Percentiles rank a stretch among this genome's conserved stretches.
phyloP scores from a whole-genome alignment of 1,284 basidiomycete species.

The Trichosporon sp. region DNA sequence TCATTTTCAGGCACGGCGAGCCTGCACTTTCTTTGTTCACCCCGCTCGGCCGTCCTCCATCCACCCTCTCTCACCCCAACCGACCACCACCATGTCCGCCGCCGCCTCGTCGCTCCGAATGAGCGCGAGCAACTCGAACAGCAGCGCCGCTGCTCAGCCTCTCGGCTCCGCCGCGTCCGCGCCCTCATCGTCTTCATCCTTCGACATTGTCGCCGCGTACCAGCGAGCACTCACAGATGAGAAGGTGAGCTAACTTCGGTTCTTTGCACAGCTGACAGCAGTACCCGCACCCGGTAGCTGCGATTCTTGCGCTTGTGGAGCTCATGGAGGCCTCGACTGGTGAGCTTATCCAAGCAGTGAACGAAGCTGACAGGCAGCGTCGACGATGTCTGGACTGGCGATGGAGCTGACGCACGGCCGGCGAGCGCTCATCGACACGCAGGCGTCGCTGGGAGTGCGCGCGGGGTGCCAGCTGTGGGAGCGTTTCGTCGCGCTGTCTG shows the following conservation, averaged over 20 bases:
- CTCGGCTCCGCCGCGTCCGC: background rate
- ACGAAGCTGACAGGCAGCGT: conserved; percentile 25
- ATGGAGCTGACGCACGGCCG: conserved; percentile 41
- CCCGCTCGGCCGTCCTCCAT: background rate
- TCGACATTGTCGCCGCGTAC: conserved; percentile 47
- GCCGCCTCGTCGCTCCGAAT: conserved; percentile 6
- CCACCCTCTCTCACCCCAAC: background rate
- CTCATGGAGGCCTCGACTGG: conserved; percentile 48
- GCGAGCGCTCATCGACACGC: conserved; percentile 40
- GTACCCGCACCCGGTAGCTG: conserved; percentile 49
- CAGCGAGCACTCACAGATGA: conserved; percentile 40
- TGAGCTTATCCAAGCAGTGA: conserved; percentile 12
- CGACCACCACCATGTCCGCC: conserved; percentile 3
- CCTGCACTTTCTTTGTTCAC: background rate
- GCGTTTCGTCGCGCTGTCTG: conserved; percentile 42
- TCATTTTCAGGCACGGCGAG: conserved; percentile 11
- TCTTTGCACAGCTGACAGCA: conserved; percentile 11
- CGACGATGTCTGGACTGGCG: conserved; percentile 45
- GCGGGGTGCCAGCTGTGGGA: conserved; percentile 50
- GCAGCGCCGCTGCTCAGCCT: background rate
- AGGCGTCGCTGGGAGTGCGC: conserved; percentile 44
- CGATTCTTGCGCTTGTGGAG: conserved; percentile 49
- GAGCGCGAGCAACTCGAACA: conserved; percentile 3
- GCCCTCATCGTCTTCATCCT: conserved; percentile 13
- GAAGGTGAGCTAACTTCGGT: conserved; percentile 30